Evolutionary conservation across 1,139 yeast species (phyloP).

Genomic region (Sporopachydermia cereana): DNA sequence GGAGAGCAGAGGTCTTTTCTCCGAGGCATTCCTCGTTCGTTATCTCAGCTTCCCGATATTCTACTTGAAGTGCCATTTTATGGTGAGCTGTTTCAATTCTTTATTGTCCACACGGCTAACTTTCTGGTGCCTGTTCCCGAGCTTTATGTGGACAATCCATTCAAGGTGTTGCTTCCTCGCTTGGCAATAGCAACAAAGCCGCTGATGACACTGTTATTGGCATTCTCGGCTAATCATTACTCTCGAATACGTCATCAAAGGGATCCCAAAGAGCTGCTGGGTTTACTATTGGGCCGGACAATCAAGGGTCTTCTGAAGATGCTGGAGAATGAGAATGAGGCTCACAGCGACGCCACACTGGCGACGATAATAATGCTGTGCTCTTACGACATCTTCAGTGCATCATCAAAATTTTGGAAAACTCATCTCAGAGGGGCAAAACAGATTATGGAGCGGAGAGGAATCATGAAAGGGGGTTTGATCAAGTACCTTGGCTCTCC

Average conservation of each 20-base stretch:
- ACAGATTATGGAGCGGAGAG: slow-evolving; percentile 52
- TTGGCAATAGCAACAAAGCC: slow-evolving; percentile 52
- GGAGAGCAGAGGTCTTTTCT: background rate
- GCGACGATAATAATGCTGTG: slow-evolving; percentile 52
- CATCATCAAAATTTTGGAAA: slow-evolving; percentile 32
- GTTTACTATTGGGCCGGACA: slow-evolving; percentile 42
- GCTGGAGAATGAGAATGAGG: slow-evolving; percentile 38
- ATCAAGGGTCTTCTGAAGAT: slow-evolving; percentile 43
- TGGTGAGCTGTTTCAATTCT: slow-evolving; percentile 50
- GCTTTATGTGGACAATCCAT: slow-evolving; percentile 53
- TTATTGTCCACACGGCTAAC: slow-evolving; percentile 49
- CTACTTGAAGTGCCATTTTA: slow-evolving; percentile 47
- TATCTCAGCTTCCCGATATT: slow-evolving; percentile 47
- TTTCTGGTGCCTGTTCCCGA: slow-evolving; percentile 60
- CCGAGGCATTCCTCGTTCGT: slow-evolving; percentile 35
- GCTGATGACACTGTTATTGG: slow-evolving; percentile 47
- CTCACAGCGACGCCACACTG: slow-evolving; percentile 54
- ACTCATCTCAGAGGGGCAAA: slow-evolving; percentile 61
- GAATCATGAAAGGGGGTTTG: slow-evolving; percentile 25
- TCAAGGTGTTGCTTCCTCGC: slow-evolving; percentile 50
- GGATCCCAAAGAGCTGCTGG: slow-evolving; percentile 35
- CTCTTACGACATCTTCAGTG: slow-evolving; percentile 47
- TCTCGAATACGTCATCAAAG: slow-evolving; percentile 17
- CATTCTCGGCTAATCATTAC: slow-evolving; percentile 51
- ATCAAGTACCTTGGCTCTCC: background rate